These are phyloP conservation scores for Litsea cubeba DNA, from an alignment of 164 flowering plant species.

Conservation along the genomic window DNA sequence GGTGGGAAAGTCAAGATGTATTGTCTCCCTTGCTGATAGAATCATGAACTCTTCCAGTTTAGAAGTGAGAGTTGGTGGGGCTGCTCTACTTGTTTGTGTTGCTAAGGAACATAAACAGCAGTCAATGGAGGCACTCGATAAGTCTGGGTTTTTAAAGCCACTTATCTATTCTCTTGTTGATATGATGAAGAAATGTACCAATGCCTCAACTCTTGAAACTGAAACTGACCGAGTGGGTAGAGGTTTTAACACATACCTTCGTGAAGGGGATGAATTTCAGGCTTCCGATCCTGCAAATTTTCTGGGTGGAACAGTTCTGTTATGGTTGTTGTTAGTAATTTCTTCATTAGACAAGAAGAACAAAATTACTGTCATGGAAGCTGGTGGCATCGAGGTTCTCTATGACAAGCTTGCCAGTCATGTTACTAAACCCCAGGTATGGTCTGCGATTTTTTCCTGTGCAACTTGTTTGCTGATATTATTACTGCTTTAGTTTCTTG, in stretches of 20 bases:
- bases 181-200: conserved; percentile 55
- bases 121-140: conserved; percentile 57
- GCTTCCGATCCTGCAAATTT: conserved; percentile 64
- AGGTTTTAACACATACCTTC: conserved; percentile 42
- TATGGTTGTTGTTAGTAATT: conserved; percentile 75
- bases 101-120: conserved; percentile 56
- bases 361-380: conserved; percentile 57
- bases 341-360: conserved; percentile 51
- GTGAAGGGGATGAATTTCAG: conserved; percentile 56
- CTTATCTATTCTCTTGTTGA: conserved; percentile 64
- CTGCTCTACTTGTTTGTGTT: conserved; percentile 70
- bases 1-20: conserved; percentile 41
- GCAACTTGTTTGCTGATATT: background rate
- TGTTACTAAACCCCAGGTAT: conserved; percentile 60
- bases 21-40: conserved; percentile 61
- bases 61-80: conserved; percentile 79
- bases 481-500: too few species aligned
- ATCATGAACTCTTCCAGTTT: conserved; percentile 56
- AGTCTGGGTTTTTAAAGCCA: conserved; percentile 52
- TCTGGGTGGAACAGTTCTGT: conserved; percentile 63
- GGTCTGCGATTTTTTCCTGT: background rate
- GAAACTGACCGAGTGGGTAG: conserved; percentile 50
- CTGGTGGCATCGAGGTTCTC: conserved; percentile 75
- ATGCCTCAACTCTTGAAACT: conserved; percentile 42
- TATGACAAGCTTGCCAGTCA: conserved; percentile 60